A percentile compares a stretch with the other conserved stretches of the same genome.
Evolutionary conservation across 192 early-diverging fungal species (phyloP).

Genomic region (Dissophora ornata): DNA sequence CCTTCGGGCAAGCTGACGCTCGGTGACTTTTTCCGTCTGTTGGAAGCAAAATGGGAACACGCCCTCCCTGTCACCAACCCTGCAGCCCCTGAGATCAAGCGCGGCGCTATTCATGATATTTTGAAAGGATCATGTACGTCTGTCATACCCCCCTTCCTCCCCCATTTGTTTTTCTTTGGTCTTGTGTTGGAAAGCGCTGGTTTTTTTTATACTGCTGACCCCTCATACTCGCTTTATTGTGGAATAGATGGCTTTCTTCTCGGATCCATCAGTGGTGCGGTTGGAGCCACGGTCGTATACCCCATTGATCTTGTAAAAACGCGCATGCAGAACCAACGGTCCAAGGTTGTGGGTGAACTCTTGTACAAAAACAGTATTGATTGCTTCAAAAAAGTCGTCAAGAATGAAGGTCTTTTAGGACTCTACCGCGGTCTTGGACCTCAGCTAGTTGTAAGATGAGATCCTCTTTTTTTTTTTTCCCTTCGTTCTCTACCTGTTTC

Average conservation of each 20-base stretch:
- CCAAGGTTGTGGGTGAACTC: conserved; percentile 88
- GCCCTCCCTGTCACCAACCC: conserved; percentile 30
- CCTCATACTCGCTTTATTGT: neutral
- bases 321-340: conserved; percentile 97
- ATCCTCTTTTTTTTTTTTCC: neutral
- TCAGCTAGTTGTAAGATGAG: conserved; percentile 81
- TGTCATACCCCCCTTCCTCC: neutral
- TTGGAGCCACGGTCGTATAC: conserved; percentile 96
- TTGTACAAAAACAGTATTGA: conserved; percentile 96
- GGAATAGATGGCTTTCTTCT: conserved; percentile 65
- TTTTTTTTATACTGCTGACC: too few relatives aligned
- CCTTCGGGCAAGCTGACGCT: conserved; percentile 59
- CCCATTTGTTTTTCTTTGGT: neutral
- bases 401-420: conserved; percentile 89
- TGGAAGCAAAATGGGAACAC: conserved; percentile 66
- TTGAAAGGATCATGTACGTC: conserved; percentile 50
- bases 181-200: too few relatives aligned
- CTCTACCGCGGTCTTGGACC: conserved; percentile 94
- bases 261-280: conserved; percentile 91
- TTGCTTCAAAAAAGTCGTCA: conserved; percentile 95
- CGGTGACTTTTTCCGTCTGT: conserved; percentile 62
- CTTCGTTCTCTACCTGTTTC: neutral
- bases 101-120: conserved; percentile 31
- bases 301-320: conserved; percentile 99
- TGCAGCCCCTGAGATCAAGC: conserved; percentile 23